Conservation (phyloP, 345 rosid species). For the Gossypium arboreum region DNA sequence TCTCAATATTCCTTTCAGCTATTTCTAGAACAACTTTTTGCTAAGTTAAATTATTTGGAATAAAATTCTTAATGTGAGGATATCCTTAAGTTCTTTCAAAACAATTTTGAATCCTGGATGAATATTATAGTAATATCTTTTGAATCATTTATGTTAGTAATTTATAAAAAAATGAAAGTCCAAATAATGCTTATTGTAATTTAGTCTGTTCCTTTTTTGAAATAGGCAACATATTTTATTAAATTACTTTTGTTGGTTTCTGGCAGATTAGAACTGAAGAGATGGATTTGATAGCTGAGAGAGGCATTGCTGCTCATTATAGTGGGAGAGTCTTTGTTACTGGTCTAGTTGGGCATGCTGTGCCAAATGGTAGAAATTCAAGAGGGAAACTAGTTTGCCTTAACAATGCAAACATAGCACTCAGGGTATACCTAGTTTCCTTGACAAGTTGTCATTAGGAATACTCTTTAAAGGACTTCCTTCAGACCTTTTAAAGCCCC, state of each 20-base stretch:
- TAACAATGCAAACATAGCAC: constrained; percentile 87
- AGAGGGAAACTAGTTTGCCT: constrained; percentile 83
- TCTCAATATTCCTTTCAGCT: neutral
- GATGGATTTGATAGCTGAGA: constrained; percentile 95
- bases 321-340: constrained; percentile 78
- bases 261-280: constrained; percentile 94
- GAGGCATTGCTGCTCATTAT: constrained; percentile 98
- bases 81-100: neutral
- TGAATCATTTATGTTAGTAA: neutral
- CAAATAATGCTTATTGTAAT: neutral
- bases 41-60: neutral
- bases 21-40: neutral
- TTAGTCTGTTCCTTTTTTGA: neutral
- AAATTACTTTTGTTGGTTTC: neutral
- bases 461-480: constrained; percentile 17
- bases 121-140: too few relatives aligned
- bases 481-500: constrained; percentile 9
- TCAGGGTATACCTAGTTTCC: constrained; percentile 56
- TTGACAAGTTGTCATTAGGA: constrained; percentile 20
- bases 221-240: neutral
- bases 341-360: constrained; percentile 68
- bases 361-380: constrained; percentile 59
- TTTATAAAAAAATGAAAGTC: neutral
- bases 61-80: neutral
- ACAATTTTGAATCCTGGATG: neutral